phyloP scores from a whole-genome alignment of 192 early-diverging fungal species.

The Allomyces macrogynus region DNA sequence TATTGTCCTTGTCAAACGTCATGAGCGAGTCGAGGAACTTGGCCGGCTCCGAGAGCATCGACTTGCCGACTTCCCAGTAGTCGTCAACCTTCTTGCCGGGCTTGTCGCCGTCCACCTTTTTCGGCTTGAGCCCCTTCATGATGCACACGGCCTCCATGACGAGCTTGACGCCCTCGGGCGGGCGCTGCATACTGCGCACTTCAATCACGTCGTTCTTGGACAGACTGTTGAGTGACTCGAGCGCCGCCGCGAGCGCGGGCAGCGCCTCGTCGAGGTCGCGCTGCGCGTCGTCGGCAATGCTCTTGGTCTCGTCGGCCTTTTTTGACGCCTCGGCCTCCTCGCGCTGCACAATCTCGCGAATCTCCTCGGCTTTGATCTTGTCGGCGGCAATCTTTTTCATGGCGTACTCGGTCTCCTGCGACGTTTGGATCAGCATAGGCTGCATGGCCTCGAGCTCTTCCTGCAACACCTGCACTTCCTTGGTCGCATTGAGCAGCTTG shows the following conservation, averaged over 20 bases:
- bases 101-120: conserved; percentile 83
- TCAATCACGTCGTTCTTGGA: conserved; percentile 93
- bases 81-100: conserved; percentile 76
- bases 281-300: conserved; percentile 56
- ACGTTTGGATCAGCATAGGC: conserved; percentile 66
- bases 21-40: conserved; percentile 92
- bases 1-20: conserved; percentile 72
- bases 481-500: conserved; percentile 79
- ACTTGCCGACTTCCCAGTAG: conserved; percentile 14
- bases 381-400: conserved; percentile 85
- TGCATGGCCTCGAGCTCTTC: conserved; percentile 66
- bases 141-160: conserved; percentile 96
- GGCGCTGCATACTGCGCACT: conserved; percentile 89
- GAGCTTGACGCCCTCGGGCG: conserved; percentile 84
- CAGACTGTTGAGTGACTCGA: conserved; percentile 78
- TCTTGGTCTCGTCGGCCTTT: conserved; percentile 54
- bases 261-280: conserved; percentile 84
- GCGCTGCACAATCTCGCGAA: conserved; percentile 55
- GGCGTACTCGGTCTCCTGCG: conserved; percentile 77
- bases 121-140: conserved; percentile 63
- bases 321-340: conserved; percentile 52
- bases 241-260: conserved; percentile 88
- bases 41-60: not conserved
- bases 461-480: conserved; percentile 88
- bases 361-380: conserved; percentile 80